Evolutionary conservation across 768 basidiomycete species (phyloP).

Genomic region (Boletus subcaerulescens): DNA sequence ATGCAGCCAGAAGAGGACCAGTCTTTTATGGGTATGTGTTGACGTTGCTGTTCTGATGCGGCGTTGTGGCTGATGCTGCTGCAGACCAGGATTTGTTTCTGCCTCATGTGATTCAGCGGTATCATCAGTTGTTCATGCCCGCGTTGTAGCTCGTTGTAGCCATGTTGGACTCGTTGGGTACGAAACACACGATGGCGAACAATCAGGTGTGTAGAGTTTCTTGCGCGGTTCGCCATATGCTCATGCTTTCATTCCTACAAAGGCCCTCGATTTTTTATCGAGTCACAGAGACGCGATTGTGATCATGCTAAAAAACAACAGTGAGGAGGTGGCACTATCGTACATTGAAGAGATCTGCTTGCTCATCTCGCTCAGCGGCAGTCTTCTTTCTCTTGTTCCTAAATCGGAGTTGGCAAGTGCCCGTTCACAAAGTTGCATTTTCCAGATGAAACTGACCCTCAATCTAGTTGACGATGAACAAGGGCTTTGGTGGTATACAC

Average conservation of each 20-base stretch:
- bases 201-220: constrained; percentile 52
- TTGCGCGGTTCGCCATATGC: neutral
- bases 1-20: constrained; percentile 81
- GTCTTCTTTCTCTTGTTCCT: constrained; percentile 67
- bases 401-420: constrained; percentile 72
- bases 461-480: constrained; percentile 51
- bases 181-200: constrained; percentile 60
- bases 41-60: neutral
- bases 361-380: constrained; percentile 67
- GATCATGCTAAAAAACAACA: constrained; percentile 75
- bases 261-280: constrained; percentile 68
- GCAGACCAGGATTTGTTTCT: constrained; percentile 84
- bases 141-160: constrained; percentile 78
- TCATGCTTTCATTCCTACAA: neutral
- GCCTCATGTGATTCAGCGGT: constrained; percentile 81
- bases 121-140: constrained; percentile 88
- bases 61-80: neutral
- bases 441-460: neutral
- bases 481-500: constrained; percentile 86
- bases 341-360: constrained; percentile 79
- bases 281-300: constrained; percentile 82
- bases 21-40: constrained; percentile 67
- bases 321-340: constrained; percentile 57
- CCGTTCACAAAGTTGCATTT: neutral
- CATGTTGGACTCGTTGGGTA: constrained; percentile 74